Evolutionary conservation across 2,329 filamentous ascomycete species (phyloP).

Genomic region (Alternaria sp.): DNA sequence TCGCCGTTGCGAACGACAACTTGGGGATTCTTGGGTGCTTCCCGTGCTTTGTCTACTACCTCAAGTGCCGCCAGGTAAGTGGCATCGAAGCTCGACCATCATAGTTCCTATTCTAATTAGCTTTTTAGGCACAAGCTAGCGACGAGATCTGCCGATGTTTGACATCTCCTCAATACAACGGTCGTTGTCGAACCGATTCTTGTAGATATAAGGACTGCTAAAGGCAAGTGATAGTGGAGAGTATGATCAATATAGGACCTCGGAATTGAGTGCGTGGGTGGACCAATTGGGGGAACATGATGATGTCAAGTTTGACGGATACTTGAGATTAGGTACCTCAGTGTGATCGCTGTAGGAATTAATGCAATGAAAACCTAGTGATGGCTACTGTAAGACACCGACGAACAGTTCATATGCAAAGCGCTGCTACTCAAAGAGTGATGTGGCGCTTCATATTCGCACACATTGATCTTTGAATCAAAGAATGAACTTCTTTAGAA

Average conservation of each 20-base stretch:
- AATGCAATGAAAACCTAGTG: background rate
- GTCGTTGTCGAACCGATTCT: background rate
- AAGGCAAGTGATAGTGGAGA: background rate
- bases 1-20: background rate
- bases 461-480: background rate
- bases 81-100: background rate
- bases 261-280: background rate
- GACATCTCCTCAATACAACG: background rate
- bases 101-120: background rate
- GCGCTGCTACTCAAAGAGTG: background rate
- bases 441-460: background rate
- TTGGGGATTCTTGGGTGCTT: background rate
- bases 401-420: background rate
- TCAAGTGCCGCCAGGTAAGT: background rate
- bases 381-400: background rate
- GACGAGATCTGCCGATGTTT: background rate
- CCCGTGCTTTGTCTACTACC: background rate
- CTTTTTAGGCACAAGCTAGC: background rate
- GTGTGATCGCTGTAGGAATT: background rate
- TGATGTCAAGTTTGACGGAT: background rate
- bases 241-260: background rate
- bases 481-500: conserved; percentile 25
- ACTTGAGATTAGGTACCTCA: background rate
- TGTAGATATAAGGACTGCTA: background rate
- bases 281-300: background rate